Conservation (phyloP, 2,329 filamentous ascomycete species). For the Lizonia empirigonia region DNA sequence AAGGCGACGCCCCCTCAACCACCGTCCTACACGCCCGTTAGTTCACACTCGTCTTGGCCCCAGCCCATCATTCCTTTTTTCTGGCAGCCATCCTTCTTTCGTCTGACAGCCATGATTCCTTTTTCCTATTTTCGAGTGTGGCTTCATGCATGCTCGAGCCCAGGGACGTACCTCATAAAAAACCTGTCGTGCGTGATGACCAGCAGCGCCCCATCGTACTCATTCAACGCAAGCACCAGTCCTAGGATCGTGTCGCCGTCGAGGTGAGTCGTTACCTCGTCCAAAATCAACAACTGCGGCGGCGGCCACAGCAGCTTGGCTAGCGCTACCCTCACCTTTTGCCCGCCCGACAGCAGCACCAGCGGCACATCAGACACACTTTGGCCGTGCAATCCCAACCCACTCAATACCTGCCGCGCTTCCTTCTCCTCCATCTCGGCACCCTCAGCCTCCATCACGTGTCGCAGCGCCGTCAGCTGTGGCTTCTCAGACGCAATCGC, state of each 20-base stretch:
- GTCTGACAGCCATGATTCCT: too few species aligned
- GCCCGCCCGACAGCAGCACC: slow-evolving; percentile 76
- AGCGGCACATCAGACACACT: slow-evolving; percentile 76
- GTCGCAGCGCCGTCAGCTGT: slow-evolving; percentile 66
- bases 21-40: slow-evolving; percentile 59
- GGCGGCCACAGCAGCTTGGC: slow-evolving; percentile 70
- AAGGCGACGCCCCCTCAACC: slow-evolving; percentile 63
- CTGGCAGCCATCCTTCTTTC: too few species aligned
- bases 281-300: slow-evolving; percentile 75
- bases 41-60: not conserved
- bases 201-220: slow-evolving; percentile 75
- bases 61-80: not conserved
- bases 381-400: slow-evolving; percentile 72
- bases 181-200: slow-evolving; percentile 83
- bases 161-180: slow-evolving; percentile 65
- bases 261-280: slow-evolving; percentile 84
- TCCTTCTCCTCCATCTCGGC: slow-evolving; percentile 68
- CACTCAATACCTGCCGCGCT: slow-evolving; percentile 68
- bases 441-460: slow-evolving; percentile 62
- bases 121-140: not conserved
- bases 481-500: slow-evolving; percentile 58
- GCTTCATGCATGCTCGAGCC: slow-evolving; percentile 3
- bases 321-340: slow-evolving; percentile 68
- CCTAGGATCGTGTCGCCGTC: slow-evolving; percentile 81
- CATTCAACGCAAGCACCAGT: slow-evolving; percentile 67